Conservation (phyloP, 257 asterid species). For the Misopates orontium region DNA sequence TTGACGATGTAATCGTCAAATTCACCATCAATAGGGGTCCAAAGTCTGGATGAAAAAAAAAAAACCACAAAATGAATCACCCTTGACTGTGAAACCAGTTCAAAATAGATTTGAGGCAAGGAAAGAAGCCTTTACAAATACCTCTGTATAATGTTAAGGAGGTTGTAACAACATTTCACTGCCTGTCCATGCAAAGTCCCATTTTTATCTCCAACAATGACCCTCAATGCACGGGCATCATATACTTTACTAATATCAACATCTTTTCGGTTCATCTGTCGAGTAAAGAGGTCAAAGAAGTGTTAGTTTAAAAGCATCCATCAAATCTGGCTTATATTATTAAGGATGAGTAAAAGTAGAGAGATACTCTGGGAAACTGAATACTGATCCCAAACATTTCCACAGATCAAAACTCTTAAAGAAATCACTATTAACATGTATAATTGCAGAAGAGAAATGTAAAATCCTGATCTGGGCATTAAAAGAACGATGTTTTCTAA, state of each 20-base stretch:
- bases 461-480: neutral
- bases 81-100: conserved; percentile 21
- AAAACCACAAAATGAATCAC: conserved; percentile 20
- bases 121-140: conserved; percentile 29
- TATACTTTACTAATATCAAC: conserved; percentile 72
- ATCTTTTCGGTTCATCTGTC: conserved; percentile 90
- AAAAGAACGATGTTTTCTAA: conserved; percentile 2
- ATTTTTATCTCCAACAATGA: conserved; percentile 87
- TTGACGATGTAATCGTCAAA: conserved; percentile 90
- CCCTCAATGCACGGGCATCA: conserved; percentile 96
- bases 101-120: conserved; percentile 15
- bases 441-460: conserved; percentile 11
- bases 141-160: conserved; percentile 90
- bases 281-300: conserved; percentile 22
- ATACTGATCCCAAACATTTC: neutral
- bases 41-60: conserved; percentile 56
- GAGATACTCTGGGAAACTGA: neutral
- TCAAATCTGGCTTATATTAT: neutral
- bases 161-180: conserved; percentile 90
- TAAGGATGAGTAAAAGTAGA: neutral
- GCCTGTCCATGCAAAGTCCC: conserved; percentile 95
- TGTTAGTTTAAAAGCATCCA: conserved; percentile 23
- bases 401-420: conserved; percentile 20
- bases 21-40: conserved; percentile 97
- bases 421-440: conserved; percentile 12